A percentile compares a stretch with the other conserved stretches of the same genome.
These are phyloP conservation scores for Daldinia bambusicola DNA, from an alignment of 495 filamentous ascomycete genomes.

Conservation along the genomic window DNA sequence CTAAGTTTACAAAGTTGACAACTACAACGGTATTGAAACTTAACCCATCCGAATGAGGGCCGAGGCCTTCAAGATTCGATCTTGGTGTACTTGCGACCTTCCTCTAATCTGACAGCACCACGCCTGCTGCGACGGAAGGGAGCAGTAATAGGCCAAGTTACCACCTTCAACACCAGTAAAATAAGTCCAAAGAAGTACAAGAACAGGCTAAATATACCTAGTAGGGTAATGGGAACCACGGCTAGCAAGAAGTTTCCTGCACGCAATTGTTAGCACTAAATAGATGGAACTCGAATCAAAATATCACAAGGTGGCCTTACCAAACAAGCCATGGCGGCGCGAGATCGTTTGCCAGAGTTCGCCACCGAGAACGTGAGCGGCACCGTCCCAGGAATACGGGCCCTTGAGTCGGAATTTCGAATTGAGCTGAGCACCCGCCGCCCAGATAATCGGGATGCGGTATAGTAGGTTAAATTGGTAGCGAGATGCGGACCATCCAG, in stretches of 20 bases:
- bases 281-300: not conserved
- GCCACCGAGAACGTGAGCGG: constrained; percentile 38
- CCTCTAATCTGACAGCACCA: constrained; percentile 11
- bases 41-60: not conserved
- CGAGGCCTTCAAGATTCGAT: not conserved
- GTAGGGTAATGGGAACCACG: constrained; percentile 13
- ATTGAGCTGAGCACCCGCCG: constrained; percentile 46
- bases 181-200: constrained; percentile 15
- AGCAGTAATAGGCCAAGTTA: constrained; percentile 14
- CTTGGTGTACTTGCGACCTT: constrained; percentile 12
- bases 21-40: too few species aligned
- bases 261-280: not conserved
- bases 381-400: constrained; percentile 49
- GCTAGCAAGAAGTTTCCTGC: constrained; percentile 17
- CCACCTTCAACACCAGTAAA: constrained; percentile 10
- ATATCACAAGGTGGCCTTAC: constrained; percentile 8
- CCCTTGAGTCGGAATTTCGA: constrained; percentile 49
- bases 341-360: constrained; percentile 48
- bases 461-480: constrained; percentile 3
- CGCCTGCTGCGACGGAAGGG: constrained; percentile 11
- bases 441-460: constrained; percentile 42
- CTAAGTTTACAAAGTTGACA: too few species aligned
- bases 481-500: constrained; percentile 32
- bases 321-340: constrained; percentile 31
- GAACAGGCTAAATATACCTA: constrained; percentile 21